Evolutionary conservation across 1,284 basidiomycete genomes (phyloP), one percentile per base, ranked within the genome.

Genomic region (Vanrija sp.): DNA sequence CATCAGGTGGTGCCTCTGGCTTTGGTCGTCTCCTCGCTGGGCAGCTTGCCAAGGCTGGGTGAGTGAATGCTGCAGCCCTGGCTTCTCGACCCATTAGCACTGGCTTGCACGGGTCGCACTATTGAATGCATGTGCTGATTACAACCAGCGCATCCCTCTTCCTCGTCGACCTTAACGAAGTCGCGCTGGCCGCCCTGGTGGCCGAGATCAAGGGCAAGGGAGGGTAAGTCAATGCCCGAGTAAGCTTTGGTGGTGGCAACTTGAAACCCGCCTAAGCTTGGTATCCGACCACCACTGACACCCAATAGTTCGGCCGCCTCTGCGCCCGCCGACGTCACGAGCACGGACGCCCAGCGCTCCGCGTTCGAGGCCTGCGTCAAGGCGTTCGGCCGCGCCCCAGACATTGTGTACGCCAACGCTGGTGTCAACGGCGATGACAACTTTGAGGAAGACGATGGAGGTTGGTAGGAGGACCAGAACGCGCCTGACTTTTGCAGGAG

Each of bases 351-450:
- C 12, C 27, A 59, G 10, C 44, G 41, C 19, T 24, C 42, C 15
- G 53, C 60, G 10, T 62, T 66, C 43, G 47, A 51, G 18, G 51
- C 54, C 41, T 57, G 57, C 36, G 20, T 44, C 8, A 43, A 37
- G 15, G 54, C 49, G 9, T 62, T 56, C 27, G 60, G 62, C 15
- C 19, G 39, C 16, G 43, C 51, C 0, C 56, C 64, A 4, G 64
- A 66, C 37, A 53, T 66, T 9, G 64, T 66, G 12, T 47, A 59
- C 44, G 64, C 60, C 25, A 66, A 63, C 41, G 64, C 64, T 12
- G 64, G 64, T 23, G 54, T 65, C 0, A 43, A 18, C 22, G 45
- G 47, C 22, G 47, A 61, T 14, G 62, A 61, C 23, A 27, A 54
- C 12, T 53, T 63, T 10, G 58, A 61, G 19, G 47, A 56, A 22